A percentile compares a stretch with the other conserved stretches of the same genome.
Conservation (phyloP, 129 eudicot species). For the Logfia minima region DNA sequence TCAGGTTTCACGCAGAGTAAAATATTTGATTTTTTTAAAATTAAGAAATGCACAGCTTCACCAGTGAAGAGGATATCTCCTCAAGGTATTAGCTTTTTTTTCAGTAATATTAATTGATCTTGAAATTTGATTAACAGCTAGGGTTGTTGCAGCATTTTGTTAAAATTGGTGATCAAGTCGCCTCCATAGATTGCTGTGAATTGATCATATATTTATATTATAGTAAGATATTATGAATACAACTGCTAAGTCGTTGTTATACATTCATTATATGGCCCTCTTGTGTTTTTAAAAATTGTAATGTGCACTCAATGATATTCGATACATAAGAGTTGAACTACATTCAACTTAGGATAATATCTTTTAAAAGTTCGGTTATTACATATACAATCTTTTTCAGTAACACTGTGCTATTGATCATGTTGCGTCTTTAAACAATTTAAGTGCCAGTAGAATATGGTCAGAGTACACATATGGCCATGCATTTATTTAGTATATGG, state of each 20-base stretch:
- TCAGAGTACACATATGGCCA: conserved; percentile 2
- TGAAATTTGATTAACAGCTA: conserved; percentile 13
- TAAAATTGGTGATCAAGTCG: conserved; percentile 5
- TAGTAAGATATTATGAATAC: too few species aligned
- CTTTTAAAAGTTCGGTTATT: neutral
- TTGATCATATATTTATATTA: neutral
- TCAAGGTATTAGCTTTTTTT: conserved; percentile 54
- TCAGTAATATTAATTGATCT: neutral
- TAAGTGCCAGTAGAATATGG: neutral
- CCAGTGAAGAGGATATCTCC: conserved; percentile 47
- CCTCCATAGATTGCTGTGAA: neutral
- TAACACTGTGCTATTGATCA: neutral
- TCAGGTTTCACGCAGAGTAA: conserved; percentile 77
- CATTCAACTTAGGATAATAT: conserved; percentile 6
- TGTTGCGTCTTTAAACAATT: neutral
- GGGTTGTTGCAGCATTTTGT: conserved; percentile 16
- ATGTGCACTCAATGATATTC: neutral
- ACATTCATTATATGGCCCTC: neutral
- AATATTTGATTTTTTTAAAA: conserved; percentile 75
- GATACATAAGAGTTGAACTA: conserved; percentile 3
- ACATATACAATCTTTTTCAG: conserved; percentile 4
- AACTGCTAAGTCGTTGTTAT: neutral
- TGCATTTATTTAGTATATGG: neutral
- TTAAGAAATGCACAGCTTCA: conserved; percentile 55
- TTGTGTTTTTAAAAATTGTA: neutral